Conservation (phyloP, 208 protist genomes). For the Kentomonas sorsogonicus region DNA sequence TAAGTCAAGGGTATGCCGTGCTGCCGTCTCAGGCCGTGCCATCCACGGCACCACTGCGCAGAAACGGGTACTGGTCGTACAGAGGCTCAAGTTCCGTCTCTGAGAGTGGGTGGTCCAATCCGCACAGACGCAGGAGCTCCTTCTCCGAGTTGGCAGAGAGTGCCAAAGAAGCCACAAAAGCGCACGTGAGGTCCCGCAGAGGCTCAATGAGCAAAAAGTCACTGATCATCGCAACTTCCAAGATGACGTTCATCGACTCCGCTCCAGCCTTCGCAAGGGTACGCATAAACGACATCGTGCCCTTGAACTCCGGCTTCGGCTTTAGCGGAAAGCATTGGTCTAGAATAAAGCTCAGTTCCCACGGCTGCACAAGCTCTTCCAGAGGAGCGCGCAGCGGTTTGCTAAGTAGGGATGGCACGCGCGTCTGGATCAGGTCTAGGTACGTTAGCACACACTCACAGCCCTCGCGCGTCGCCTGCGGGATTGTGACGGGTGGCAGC, state of each 20-base stretch:
- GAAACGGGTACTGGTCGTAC: conserved; percentile 74
- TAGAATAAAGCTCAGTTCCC: conserved; percentile 74
- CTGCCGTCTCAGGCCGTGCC: not conserved
- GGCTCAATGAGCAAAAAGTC: conserved; percentile 85
- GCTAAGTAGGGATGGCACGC: conserved; percentile 66
- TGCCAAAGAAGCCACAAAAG: conserved; percentile 70
- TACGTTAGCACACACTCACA: conserved; percentile 72
- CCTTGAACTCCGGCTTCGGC: conserved; percentile 8
- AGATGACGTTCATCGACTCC: conserved; percentile 33
- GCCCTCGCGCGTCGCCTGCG: conserved; percentile 56
- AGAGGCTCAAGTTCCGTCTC: conserved; percentile 72
- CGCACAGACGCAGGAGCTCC: conserved; percentile 70
- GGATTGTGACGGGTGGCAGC: conserved; percentile 60
- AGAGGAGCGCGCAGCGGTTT: conserved; percentile 76
- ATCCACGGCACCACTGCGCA: conserved; percentile 39
- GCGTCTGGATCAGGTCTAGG: conserved; percentile 62
- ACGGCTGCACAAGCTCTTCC: conserved; percentile 76
- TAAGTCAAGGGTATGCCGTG: not conserved
- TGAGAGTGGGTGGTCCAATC: conserved; percentile 36
- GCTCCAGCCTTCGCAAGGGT: conserved; percentile 31
- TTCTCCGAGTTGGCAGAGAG: conserved; percentile 47
- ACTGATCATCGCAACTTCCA: conserved; percentile 82
- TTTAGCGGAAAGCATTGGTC: conserved; percentile 32
- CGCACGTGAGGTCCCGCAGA: conserved; percentile 71
- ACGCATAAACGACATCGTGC: conserved; percentile 24